Percentiles rank a stretch among this genome's conserved stretches.
phyloP scores from a whole-genome alignment of 208 protist species.

The Sergeia podlipaevii region DNA sequence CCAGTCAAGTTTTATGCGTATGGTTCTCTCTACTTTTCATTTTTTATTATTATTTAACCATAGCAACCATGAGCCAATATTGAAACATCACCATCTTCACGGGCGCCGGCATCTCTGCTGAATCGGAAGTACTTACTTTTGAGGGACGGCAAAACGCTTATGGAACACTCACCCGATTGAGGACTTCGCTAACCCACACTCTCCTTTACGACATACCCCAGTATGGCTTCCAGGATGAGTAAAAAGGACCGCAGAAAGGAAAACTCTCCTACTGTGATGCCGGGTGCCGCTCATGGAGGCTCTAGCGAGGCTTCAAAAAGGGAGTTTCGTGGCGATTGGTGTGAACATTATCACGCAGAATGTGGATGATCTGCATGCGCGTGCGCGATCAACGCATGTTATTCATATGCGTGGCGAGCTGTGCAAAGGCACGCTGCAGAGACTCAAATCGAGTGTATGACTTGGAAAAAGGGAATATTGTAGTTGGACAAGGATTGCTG shows the following conservation, averaged over 20 bases:
- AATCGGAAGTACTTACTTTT: constrained; percentile 65
- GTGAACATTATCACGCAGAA: constrained; percentile 75
- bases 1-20: too few species aligned
- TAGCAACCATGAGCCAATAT: constrained; percentile 39
- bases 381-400: constrained; percentile 48
- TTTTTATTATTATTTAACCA: too few species aligned
- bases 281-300: too few species aligned
- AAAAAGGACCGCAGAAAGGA: too few species aligned
- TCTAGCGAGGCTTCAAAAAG: constrained; percentile 42
- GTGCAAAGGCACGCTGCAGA: constrained; percentile 55
- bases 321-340: constrained; percentile 17
- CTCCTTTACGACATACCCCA: constrained; percentile 40
- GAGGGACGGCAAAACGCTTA: constrained; percentile 49
- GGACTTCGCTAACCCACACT: constrained; percentile 54
- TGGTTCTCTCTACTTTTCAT: background rate
- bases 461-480: constrained; percentile 25
- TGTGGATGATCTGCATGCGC: constrained; percentile 75
- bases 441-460: constrained; percentile 29
- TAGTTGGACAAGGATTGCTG: constrained; percentile 31
- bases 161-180: constrained; percentile 76
- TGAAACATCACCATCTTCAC: constrained; percentile 59
- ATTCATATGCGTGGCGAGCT: constrained; percentile 86
- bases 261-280: too few species aligned
- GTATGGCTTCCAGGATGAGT: constrained; percentile 68
- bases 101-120: constrained; percentile 72